phyloP scores from a whole-genome alignment of 108 stramenopile genomes.

The Thalassiosira profunda region DNA sequence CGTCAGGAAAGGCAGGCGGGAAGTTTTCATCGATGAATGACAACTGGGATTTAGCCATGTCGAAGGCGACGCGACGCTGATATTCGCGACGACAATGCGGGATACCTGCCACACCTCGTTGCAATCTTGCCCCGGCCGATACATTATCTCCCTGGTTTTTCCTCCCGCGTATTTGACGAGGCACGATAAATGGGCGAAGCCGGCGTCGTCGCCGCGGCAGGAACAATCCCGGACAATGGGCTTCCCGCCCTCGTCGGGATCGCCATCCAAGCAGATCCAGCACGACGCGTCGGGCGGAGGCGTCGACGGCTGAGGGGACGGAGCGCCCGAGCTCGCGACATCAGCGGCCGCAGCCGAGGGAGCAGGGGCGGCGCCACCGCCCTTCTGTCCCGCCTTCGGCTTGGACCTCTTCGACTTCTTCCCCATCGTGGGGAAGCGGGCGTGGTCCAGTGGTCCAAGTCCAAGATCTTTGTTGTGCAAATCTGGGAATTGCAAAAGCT shows the following conservation, averaged over 20 bases:
- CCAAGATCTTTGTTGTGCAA: too few species aligned
- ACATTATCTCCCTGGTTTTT: not conserved
- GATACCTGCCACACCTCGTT: not conserved
- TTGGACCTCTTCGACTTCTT: too few species aligned
- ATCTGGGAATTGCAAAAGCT: too few species aligned
- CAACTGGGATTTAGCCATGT: not conserved
- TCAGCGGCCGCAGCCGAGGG: too few species aligned
- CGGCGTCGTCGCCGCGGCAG: slow-evolving; percentile 1
- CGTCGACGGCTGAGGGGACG: too few species aligned
- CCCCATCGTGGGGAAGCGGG: too few species aligned
- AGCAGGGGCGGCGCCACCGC: too few species aligned
- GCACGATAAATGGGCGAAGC: slow-evolving; percentile 4
- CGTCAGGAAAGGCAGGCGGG: too few species aligned
- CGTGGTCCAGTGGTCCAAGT: too few species aligned
- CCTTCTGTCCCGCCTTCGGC: too few species aligned
- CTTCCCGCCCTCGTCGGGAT: not conserved
- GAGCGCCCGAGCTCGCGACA: too few species aligned
- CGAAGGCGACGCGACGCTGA: not conserved
- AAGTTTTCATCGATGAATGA: not conserved
- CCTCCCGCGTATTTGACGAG: not conserved
- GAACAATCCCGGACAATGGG: not conserved
- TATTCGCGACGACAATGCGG: not conserved
- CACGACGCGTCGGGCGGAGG: too few species aligned
- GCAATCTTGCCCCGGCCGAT: not conserved
- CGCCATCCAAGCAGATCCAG: slow-evolving; percentile 1